Evolutionary conservation across 495 filamentous ascomycete species (phyloP).

Genomic region (Pseudevernia furfuracea): DNA sequence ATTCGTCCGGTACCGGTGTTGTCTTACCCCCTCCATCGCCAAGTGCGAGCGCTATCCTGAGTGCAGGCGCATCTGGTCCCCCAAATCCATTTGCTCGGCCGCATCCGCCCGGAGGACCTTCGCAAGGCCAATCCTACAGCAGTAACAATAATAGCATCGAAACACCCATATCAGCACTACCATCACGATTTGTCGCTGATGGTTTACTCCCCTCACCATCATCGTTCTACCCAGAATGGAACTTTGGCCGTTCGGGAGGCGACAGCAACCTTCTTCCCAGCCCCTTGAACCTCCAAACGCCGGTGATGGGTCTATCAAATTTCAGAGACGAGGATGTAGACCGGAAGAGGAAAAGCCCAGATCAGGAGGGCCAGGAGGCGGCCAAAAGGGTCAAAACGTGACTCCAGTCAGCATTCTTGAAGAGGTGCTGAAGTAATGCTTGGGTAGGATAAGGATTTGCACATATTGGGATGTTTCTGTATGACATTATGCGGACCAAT

Average conservation of each 20-base stretch:
- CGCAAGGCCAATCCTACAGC: slow-evolving; percentile 46
- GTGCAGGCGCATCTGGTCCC: slow-evolving; percentile 85
- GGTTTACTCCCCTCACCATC: slow-evolving; percentile 80
- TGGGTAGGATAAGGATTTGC: slow-evolving; percentile 3
- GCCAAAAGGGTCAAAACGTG: slow-evolving; percentile 47
- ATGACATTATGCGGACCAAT: slow-evolving; percentile 7
- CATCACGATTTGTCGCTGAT: slow-evolving; percentile 79
- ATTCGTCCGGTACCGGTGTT: slow-evolving; percentile 47
- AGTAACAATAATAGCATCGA: slow-evolving; percentile 65
- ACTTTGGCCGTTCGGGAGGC: slow-evolving; percentile 52
- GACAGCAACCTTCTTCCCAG: slow-evolving; percentile 81
- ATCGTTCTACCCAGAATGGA: slow-evolving; percentile 90
- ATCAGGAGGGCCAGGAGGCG: slow-evolving; percentile 36
- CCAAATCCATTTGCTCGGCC: slow-evolving; percentile 94
- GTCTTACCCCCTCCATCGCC: slow-evolving; percentile 92
- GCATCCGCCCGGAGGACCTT: slow-evolving; percentile 41
- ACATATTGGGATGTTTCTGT: slow-evolving; percentile 1
- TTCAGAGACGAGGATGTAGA: slow-evolving; percentile 53
- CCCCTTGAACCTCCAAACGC: slow-evolving; percentile 86
- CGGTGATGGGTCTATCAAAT: slow-evolving; percentile 63
- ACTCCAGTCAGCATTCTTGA: slow-evolving; percentile 11
- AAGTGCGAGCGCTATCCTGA: slow-evolving; percentile 73
- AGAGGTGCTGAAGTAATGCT: neutral
- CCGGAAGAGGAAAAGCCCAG: slow-evolving; percentile 49
- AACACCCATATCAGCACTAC: slow-evolving; percentile 94